phyloP scores from a whole-genome alignment of 345 rosid species.

The Aegle marmelos region DNA sequence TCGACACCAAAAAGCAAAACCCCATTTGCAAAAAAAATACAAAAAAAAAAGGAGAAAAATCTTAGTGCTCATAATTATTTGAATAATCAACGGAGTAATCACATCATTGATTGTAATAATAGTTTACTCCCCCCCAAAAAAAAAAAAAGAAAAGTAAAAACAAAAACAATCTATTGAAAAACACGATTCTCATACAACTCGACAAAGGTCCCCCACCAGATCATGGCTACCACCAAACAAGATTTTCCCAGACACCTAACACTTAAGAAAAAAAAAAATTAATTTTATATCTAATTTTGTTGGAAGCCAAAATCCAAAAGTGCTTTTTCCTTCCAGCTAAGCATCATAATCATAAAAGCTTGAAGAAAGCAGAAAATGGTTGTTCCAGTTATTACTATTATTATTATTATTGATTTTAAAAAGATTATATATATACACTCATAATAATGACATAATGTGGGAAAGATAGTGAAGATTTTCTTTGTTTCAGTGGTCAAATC shows the following conservation, averaged over 20 bases:
- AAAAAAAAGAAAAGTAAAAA: background rate
- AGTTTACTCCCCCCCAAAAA: background rate
- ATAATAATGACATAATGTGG: background rate
- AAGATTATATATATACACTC: too few relatives aligned
- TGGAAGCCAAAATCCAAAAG: background rate
- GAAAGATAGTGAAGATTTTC: background rate
- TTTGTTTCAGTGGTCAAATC: too few relatives aligned
- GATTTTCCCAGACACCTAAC: slow-evolving; percentile 19
- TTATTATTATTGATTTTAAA: too few relatives aligned
- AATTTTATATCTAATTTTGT: background rate
- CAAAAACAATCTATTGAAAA: background rate
- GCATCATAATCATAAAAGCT: background rate
- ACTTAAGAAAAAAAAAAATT: background rate
- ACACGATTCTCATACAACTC: slow-evolving; percentile 7
- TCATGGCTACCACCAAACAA: slow-evolving; percentile 26
- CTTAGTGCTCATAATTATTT: background rate
- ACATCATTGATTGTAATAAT: slow-evolving; percentile 11
- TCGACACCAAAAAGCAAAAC: background rate
- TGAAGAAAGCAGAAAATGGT: background rate
- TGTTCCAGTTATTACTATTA: too few relatives aligned
- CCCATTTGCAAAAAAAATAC: background rate
- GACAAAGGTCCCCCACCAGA: slow-evolving; percentile 9
- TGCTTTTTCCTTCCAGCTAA: background rate
- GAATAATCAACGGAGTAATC: background rate
- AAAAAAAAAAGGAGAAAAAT: too few relatives aligned